Conservation (phyloP, 257 asterid species). For the Gentiana macrophylla region DNA sequence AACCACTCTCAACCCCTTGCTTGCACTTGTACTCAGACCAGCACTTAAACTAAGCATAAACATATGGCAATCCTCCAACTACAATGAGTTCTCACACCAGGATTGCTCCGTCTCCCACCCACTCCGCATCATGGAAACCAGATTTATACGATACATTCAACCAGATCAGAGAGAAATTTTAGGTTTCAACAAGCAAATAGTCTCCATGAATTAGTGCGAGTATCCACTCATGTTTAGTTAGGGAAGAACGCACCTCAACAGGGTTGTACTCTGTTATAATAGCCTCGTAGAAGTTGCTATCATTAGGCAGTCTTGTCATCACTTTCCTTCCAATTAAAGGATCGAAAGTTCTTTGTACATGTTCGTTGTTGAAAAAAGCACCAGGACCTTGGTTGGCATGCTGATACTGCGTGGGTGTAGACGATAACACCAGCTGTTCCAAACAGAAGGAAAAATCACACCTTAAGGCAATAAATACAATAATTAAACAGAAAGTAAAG, state of each 20-base stretch:
- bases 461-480: background rate
- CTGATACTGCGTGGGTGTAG: constrained; percentile 51
- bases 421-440: constrained; percentile 24
- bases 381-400: constrained; percentile 44
- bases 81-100: no score
- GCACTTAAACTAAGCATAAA: background rate
- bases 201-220: no score
- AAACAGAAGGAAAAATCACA: constrained; percentile 15
- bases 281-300: constrained; percentile 93
- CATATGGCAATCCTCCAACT: background rate
- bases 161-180: constrained; percentile 1
- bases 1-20: no score
- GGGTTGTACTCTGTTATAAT: constrained; percentile 64
- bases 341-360: constrained; percentile 44
- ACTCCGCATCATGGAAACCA: no score
- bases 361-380: constrained; percentile 36
- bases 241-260: constrained; percentile 47
- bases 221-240: background rate
- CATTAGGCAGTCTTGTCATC: constrained; percentile 93
- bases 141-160: no score
- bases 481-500: background rate
- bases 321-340: constrained; percentile 82
- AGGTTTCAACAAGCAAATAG: background rate
- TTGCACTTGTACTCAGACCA: no score
- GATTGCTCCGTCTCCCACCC: no score